These are phyloP conservation scores for Syzygium grande DNA, from an alignment of 345 rosid genomes.

Conservation along the genomic window DNA sequence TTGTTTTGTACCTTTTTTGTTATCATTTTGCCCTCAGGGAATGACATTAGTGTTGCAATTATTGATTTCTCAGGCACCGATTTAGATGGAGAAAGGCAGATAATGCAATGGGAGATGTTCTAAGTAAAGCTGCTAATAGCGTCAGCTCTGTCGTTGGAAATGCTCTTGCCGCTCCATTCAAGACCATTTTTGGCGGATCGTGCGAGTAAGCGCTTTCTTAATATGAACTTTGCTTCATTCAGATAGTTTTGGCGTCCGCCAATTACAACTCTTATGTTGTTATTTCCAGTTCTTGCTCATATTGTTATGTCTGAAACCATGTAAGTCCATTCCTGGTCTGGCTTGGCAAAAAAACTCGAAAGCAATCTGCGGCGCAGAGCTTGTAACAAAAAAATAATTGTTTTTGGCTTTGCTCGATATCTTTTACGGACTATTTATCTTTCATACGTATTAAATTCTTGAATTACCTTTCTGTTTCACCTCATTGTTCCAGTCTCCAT, in stretches of 20 bases:
- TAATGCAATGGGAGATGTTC: conserved; percentile 34
- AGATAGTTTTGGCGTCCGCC: background rate
- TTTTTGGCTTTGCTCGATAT: background rate
- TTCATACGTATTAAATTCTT: background rate
- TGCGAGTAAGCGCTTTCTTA: conserved; percentile 37
- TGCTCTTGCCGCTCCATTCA: conserved; percentile 47
- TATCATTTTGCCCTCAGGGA: background rate
- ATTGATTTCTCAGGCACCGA: background rate
- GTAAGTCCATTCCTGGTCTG: background rate
- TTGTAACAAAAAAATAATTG: background rate
- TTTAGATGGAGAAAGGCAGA: background rate
- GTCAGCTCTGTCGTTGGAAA: conserved; percentile 46
- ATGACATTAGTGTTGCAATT: background rate
- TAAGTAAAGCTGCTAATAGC: conserved; percentile 46
- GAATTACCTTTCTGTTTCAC: background rate
- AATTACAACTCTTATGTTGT: background rate
- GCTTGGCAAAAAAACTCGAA: background rate
- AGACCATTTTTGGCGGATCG: conserved; percentile 42
- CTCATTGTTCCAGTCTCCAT: background rate
- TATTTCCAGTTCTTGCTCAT: background rate
- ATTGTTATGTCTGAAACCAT: background rate
- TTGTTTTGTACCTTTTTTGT: background rate
- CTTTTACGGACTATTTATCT: background rate
- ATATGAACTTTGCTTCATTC: background rate
- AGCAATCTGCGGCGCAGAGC: background rate